Evolutionary conservation across 768 basidiomycete genomes (phyloP), one percentile per base, ranked within the genome.

Genomic region (Sistotremastrum niveocremeum): DNA sequence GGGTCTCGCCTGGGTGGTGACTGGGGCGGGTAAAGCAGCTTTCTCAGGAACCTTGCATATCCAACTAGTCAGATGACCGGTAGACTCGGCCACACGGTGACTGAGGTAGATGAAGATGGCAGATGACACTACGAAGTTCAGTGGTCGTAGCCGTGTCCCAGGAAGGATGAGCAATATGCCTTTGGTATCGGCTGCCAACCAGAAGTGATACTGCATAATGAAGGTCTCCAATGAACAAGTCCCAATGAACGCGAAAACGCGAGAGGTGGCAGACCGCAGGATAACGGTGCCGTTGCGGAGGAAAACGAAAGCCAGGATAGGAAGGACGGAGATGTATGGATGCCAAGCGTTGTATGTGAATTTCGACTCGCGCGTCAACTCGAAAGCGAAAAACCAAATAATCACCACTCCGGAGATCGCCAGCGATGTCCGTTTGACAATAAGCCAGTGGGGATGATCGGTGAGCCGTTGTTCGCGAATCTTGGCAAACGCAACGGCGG

Each of bases 221-320:
- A 91, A 95, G 0, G 88, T 83, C 63, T 95, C 90, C 45, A 94
- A 71, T 4, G 88, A 91, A 62, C 86, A 90, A 57, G 69, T 77
- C 37, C 90, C 90, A 44, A 93, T 70, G 63, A 85, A 88, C 29
- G 77, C 77, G 64, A 90, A 93, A 31, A 76, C 62, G 9, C 65
- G 68, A 7, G 80, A 84, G 20, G 75, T 75, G 35, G 69, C 71
- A 2, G 84, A 84, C 37, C 90, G 80, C 39, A 93, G 65, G 43
- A 74, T 64, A 3, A 71, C 65, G 39, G 67, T 88, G 12, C 85
- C 76, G 53, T 90, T 90, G 51, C 90, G 74, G n/a, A 93, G 67
- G 35, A 72, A 61, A 46, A 74, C 69, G 62, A 86, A 93, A 3
- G 82, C 77, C 31, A 78, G 60, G 46, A 93, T 74, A n/a, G 90